A percentile compares a stretch with the other conserved stretches of the same genome.
phyloP scores from a whole-genome alignment of 441 rosid genomes.

The Erodium chrysanthum region DNA sequence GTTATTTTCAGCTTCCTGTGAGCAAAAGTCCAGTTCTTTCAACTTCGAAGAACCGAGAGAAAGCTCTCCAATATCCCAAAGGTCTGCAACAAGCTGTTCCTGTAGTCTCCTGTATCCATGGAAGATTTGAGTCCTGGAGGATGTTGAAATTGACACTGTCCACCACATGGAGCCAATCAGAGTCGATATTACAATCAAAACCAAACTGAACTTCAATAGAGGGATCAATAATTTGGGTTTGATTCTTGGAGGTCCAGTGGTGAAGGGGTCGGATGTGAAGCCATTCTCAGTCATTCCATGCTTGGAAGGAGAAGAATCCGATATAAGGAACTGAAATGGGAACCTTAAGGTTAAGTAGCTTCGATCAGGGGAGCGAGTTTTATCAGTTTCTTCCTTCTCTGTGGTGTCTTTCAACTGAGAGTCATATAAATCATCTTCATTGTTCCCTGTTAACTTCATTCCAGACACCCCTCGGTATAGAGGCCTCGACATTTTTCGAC shows the following conservation, averaged over 20 bases:
- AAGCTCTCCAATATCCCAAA: constrained; percentile 83
- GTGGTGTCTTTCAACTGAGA: constrained; percentile 69
- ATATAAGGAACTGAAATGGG: constrained; percentile 7
- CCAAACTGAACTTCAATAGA: constrained; percentile 55
- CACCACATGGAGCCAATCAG: constrained; percentile 86
- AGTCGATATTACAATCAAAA: constrained; percentile 55
- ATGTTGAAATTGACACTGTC: constrained; percentile 70
- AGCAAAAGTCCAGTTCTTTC: constrained; percentile 76
- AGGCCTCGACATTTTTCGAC: background rate
- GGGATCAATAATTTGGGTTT: constrained; percentile 37
- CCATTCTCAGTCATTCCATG: constrained; percentile 46
- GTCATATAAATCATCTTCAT: constrained; percentile 49
- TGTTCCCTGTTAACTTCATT: constrained; percentile 40
- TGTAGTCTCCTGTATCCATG: constrained; percentile 69
- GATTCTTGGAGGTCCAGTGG: constrained; percentile 38
- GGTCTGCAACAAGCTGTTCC: constrained; percentile 77
- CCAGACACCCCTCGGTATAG: constrained; percentile 49
- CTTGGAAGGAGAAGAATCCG: constrained; percentile 45
- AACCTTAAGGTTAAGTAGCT: background rate
- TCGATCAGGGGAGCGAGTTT: background rate
- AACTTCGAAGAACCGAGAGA: constrained; percentile 59
- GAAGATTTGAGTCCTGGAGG: constrained; percentile 62
- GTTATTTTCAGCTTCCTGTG: constrained; percentile 47
- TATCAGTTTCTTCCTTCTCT: constrained; percentile 52
- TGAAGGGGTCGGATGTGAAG: constrained; percentile 47